A percentile compares a stretch with the other conserved stretches of the same genome.
Conservation (phyloP, 441 rosid genomes). For the Isatis lusitanica region DNA sequence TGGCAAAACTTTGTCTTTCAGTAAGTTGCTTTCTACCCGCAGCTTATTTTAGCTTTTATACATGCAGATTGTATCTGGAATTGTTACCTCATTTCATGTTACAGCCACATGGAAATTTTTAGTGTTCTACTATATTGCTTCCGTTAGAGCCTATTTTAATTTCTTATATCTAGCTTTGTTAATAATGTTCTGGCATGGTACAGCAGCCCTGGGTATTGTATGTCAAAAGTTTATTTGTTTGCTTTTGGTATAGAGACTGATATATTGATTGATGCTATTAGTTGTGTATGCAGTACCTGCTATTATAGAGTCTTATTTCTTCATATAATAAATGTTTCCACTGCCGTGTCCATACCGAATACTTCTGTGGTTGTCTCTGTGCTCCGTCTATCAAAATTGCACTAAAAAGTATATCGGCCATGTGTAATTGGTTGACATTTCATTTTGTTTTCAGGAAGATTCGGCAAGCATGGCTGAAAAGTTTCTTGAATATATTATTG, state of each 20-base stretch:
- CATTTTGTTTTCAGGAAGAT: conserved; percentile 60
- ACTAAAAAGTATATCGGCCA: neutral
- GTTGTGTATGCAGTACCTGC: conserved; percentile 2
- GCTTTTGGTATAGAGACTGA: neutral
- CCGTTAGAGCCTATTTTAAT: neutral
- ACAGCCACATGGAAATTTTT: neutral
- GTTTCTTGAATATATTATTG: conserved; percentile 75
- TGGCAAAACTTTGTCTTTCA: conserved; percentile 67
- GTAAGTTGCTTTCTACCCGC: conserved; percentile 49
- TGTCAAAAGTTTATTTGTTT: neutral
- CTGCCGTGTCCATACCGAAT: neutral
- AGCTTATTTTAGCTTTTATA: conserved; percentile 23
- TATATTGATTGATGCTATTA: neutral
- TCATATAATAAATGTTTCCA: neutral
- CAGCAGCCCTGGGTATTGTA: conserved; percentile 4
- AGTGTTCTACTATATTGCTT: neutral
- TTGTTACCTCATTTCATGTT: conserved; percentile 20
- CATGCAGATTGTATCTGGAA: neutral
- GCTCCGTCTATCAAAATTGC: conserved; percentile 1
- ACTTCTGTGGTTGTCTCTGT: conserved; percentile 5
- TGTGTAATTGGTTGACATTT: conserved; percentile 19
- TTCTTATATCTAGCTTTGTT: neutral
- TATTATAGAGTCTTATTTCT: conserved; percentile 3
- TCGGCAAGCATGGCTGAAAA: conserved; percentile 55
- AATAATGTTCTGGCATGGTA: neutral